Base-by-base conservation (phyloP, 345 rosid species). In the Eucalyptus cloeziana region DNA sequence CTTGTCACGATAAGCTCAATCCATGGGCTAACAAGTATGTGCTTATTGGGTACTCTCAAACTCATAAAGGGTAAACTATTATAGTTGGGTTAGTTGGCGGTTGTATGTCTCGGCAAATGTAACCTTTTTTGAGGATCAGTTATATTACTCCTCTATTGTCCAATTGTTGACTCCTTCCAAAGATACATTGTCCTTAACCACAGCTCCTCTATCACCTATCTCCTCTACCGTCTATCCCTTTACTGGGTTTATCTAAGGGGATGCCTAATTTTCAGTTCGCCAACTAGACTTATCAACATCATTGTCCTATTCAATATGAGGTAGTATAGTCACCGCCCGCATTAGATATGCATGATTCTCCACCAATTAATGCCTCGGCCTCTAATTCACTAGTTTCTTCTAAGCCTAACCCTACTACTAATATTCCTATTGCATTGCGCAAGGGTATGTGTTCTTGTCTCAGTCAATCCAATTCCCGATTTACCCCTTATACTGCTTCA, bases 241-340 rank as follows among this genome's bases (percentile, higher is more conserved):
- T 64, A 8, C 1, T 3, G 7, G 19, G 71, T 13, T 4, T 14
- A 7, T 31, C 71, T 7, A 4, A 15, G 33, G 5, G 19, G 17
- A 30, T 4, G 5, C 76, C 21, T 1, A 0, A 14, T 64, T 64
- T 64, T 64, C 37, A n/a, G 3, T 64, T 64, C 3, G 8, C 9
- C 0, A 4, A 30, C 5, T 1, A 0, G 76, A 64, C 76, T 15
- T n/a, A n/a, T 64, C 37, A 64, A 64, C 2, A 1, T 2, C 21
- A 4, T 0, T 0, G 2, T 14, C 16, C 3, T n/a, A 10, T 64
- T n/a, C 37, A n/a, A n/a, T 3, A 14, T 64, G 76, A 64, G 10
- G 37, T n/a, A n/a, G 76, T 14, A n/a, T 4, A 14, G 10, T 64
- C 17, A 15, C 5, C 19, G 6, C 21, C 21, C 5, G 3, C 76